These are phyloP conservation scores for Sporothrix phasma DNA, from an alignment of 2,329 filamentous ascomycete genomes.

Conservation along the genomic window DNA sequence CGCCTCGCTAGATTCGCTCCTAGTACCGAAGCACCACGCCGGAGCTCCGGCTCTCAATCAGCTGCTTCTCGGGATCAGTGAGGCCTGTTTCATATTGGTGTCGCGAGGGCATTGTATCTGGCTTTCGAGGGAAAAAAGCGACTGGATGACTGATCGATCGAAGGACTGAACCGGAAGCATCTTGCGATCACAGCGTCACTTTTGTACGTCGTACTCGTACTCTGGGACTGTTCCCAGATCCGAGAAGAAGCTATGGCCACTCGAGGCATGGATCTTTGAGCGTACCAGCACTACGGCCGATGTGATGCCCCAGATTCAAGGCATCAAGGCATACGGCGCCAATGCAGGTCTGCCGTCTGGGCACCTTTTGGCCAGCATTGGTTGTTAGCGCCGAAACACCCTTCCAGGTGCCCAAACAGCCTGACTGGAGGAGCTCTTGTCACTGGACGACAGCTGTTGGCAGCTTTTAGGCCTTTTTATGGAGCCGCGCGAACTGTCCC, in stretches of 20 bases:
- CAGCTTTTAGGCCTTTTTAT: not conserved
- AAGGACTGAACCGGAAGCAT: constrained; percentile 24
- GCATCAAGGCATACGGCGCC: constrained; percentile 3
- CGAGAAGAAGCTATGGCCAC: constrained; percentile 1
- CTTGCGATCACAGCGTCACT: no score
- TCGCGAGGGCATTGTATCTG: constrained; percentile 22
- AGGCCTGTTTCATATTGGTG: constrained; percentile 22
- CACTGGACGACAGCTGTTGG: not conserved
- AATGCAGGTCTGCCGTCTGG: not conserved
- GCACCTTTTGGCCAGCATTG: not conserved
- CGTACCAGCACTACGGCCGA: not conserved
- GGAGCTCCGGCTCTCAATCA: constrained; percentile 16
- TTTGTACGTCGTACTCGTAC: no score
- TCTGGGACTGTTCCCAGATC: not conserved
- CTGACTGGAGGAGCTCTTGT: not conserved
- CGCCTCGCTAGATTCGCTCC: not conserved
- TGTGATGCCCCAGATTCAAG: constrained; percentile 3
- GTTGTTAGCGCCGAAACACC: constrained; percentile 6
- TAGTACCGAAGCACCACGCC: constrained; percentile 20
- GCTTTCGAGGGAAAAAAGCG: no score
- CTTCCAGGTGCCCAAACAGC: not conserved
- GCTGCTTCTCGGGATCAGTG: constrained; percentile 17
- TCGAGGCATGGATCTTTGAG: not conserved
- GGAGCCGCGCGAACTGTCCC: not conserved
- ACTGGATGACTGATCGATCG: no score